These are phyloP conservation scores for Eucalyptus viminalis DNA, from an alignment of 345 rosid genomes.

Conservation along the genomic window DNA sequence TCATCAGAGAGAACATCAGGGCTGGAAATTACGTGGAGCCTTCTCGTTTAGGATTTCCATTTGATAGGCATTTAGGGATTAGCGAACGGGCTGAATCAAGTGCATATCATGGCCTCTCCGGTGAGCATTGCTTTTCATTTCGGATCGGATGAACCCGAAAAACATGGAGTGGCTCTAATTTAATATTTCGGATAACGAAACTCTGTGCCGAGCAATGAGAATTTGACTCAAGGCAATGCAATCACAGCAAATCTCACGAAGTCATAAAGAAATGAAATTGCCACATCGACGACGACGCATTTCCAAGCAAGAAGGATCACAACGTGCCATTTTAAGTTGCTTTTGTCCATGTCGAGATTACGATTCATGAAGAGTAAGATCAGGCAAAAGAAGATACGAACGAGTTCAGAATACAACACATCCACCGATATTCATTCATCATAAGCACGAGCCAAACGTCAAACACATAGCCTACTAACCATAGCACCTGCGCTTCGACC, in stretches of 20 bases:
- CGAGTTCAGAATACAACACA: accelerated
- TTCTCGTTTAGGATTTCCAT: neutral
- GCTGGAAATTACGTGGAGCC: neutral
- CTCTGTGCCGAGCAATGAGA: too few relatives aligned
- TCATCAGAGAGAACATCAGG: neutral
- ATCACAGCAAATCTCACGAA: accelerated
- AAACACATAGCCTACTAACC: neutral
- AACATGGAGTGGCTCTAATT: neutral
- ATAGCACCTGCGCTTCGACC: neutral
- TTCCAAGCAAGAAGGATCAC: neutral
- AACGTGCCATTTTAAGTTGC: accelerated
- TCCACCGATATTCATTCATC: neutral
- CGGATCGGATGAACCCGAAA: too few relatives aligned
- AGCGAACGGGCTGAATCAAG: too few relatives aligned
- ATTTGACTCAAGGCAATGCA: neutral
- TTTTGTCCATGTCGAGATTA: accelerated
- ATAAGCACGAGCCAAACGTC: neutral
- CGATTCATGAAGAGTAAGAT: neutral
- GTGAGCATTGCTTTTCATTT: too few relatives aligned
- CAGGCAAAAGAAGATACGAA: neutral
- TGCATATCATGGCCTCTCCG: accelerated
- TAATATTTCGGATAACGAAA: neutral
- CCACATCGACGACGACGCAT: accelerated
- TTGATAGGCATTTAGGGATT: neutral
- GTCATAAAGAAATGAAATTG: neutral